phyloP scores from a whole-genome alignment of 208 protist genomes.

The Crithidia brevicula region DNA sequence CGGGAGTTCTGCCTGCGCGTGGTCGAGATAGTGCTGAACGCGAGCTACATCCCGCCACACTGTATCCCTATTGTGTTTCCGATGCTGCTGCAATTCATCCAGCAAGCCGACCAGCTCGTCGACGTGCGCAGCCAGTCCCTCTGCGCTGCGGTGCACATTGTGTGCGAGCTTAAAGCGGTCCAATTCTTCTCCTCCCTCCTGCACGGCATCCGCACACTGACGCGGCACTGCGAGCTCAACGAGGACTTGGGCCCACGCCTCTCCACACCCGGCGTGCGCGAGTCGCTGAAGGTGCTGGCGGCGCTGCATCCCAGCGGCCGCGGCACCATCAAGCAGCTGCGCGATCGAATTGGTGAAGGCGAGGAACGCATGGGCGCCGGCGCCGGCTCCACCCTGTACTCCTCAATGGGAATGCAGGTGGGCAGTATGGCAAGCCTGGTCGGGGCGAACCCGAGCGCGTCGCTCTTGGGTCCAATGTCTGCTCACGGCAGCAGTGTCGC shows the following conservation, averaged over 20 bases:
- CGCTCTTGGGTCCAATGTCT: constrained; percentile 24
- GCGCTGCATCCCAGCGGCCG: constrained; percentile 72
- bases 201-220: constrained; percentile 82
- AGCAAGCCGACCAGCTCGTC: constrained; percentile 85
- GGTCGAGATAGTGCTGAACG: constrained; percentile 84
- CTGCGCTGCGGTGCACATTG: constrained; percentile 86
- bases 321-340: constrained; percentile 66
- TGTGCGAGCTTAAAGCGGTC: constrained; percentile 87
- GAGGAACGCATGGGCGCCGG: constrained; percentile 44
- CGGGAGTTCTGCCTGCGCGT: constrained; percentile 91
- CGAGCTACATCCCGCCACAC: constrained; percentile 90
- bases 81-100: constrained; percentile 85
- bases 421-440: constrained; percentile 25
- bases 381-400: constrained; percentile 16
- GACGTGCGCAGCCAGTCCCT: constrained; percentile 86
- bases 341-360: constrained; percentile 54
- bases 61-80: constrained; percentile 88
- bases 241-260: constrained; percentile 82
- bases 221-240: constrained; percentile 84
- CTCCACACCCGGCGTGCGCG: constrained; percentile 71
- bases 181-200: constrained; percentile 86
- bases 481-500: constrained; percentile 8
- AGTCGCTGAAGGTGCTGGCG: constrained; percentile 81
- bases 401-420: constrained; percentile 11
- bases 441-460: constrained; percentile 21